Evolutionary conservation across 768 basidiomycete species (phyloP), one percentile per base, ranked within the genome.

Genomic region (Lactarius hengduanensis): DNA sequence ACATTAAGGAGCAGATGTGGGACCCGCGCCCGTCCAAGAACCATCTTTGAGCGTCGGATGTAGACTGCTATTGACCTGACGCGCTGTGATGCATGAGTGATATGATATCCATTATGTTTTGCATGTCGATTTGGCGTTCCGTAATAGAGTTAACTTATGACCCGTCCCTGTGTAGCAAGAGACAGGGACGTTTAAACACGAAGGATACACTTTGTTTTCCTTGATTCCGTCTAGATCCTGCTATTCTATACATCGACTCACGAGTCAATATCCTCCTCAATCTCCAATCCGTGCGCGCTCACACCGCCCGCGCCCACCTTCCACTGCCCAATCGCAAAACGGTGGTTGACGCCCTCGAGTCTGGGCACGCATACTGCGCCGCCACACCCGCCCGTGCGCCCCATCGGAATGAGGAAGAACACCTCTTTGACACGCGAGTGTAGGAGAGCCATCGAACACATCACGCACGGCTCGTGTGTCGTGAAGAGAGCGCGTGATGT

Each of bases 401-500:
- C 77, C 86, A 91, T 92, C 0, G 89, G 84, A 30, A 84, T 73
- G 40, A 98, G 74, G 73, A 88, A 87, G 73, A 92, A 83, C 7
- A 98, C 83, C 67, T 94, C 88, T 71, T 90, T 89, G 63, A 98
- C 93, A n/a, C 97, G 86, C 1, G 92, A 95, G 76, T 99, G 97
- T 7, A 97, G 79, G 26, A 98, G 78, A 2, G 95, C 93, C 97
- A 99, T 99, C 72, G 88, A 86, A 76, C 97, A 99, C 93, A 98
- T 94, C 64, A 99, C 84, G 71, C 97, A 99, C 0, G 97, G 97
- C 72, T 99, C 97, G 77, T 99, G 96, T 11, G 94, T 93, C 61
- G 87, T 85, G 79, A 98, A 98, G 30, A 98, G 80, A 1, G 88
- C 86, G 20, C 87, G 83, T 2, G 87, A 86, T 0, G 94, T 98